These are phyloP conservation scores for Punctularia strigosozonata DNA, from an alignment of 768 basidiomycete species.

Conservation along the genomic window DNA sequence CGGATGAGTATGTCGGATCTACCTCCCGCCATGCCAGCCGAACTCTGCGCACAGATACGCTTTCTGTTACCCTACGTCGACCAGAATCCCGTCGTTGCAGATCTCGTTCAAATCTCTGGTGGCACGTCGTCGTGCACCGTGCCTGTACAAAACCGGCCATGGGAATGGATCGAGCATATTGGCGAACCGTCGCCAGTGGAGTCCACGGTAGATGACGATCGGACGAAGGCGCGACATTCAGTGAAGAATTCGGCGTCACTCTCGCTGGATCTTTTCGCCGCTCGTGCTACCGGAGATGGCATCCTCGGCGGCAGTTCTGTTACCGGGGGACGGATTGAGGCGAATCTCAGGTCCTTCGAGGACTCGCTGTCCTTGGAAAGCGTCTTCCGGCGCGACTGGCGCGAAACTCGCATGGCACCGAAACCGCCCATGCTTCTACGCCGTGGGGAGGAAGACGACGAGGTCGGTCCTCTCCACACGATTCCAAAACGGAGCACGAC, in stretches of 20 bases:
- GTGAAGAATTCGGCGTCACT: slow-evolving; percentile 62
- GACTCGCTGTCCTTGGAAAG: slow-evolving; percentile 53
- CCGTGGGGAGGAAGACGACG: slow-evolving; percentile 18
- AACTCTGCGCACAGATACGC: slow-evolving; percentile 45
- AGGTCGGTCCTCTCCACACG: slow-evolving; percentile 15
- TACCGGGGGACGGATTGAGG: slow-evolving; percentile 24
- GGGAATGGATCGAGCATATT: slow-evolving; percentile 80
- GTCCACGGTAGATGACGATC: slow-evolving; percentile 30
- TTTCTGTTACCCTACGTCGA: slow-evolving; percentile 46
- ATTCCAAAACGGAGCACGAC: slow-evolving; percentile 4
- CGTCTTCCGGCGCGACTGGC: slow-evolving; percentile 65
- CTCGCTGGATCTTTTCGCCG: slow-evolving; percentile 60
- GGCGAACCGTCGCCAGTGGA: slow-evolving; percentile 41
- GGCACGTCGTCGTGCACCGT: slow-evolving; percentile 33
- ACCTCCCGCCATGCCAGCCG: slow-evolving; percentile 40
- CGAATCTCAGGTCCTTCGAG: slow-evolving; percentile 47
- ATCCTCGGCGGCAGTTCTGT: slow-evolving; percentile 20
- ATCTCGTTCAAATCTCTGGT: slow-evolving; percentile 52
- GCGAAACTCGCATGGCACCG: slow-evolving; percentile 48
- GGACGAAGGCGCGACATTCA: slow-evolving; percentile 19
- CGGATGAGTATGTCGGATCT: slow-evolving; percentile 35
- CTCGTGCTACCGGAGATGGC: slow-evolving; percentile 53
- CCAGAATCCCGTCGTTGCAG: slow-evolving; percentile 36
- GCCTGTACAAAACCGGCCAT: slow-evolving; percentile 62
- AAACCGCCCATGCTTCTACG: slow-evolving; percentile 17